Base-by-base conservation (phyloP, 495 filamentous ascomycete species). In the Rostrohypoxylon terebratum region DNA sequence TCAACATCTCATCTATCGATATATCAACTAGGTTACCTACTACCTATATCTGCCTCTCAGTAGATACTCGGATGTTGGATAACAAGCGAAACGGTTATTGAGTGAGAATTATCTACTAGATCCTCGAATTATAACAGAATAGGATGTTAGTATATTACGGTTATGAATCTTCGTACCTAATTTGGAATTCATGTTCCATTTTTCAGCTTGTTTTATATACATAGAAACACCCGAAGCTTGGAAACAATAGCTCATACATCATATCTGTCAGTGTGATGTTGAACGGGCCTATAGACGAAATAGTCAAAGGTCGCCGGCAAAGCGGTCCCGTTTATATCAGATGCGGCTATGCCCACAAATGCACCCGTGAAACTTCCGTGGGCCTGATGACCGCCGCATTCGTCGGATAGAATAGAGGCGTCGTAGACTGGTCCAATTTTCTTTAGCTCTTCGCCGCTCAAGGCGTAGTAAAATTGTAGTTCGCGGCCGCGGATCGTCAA, bases 301-400 rank as follows among this genome's bases (percentile, higher is more conserved):
- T 84, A 83, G 68, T 87, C 85, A 71, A 87, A 88, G 48, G 59
- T 79, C 2, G 86, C 85, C 60, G 73, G 67, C 62, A 77, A 58
- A 28, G 72, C 85, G 33, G 78, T 80, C 9, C 86, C 85, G 68
- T 87, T 87, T 36, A 86, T n/a, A 71, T 87, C 86, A 10, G 83
- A 86, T 21, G 82, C 83, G 11, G 86, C 86, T 51, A 88, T 71
- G 0, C 86, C 86, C 7, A 87, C 84, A 73, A 88, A 87, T 16
- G 86, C 85, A 0, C 86, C 86, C 21, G 86, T 88, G 63, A 88
- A 88, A 66, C 86, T 88, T 5, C 86, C 86, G 66, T 87, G 84
- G 4, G 75, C 79, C 71, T 84, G 84, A 60, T 88, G 86, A 0
- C 86, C 86, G 21, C 86, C 86, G 44, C 86, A 88, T 76, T 88